These are phyloP conservation scores for Pouteria glomerata DNA, from an alignment of 148 eudicot species.

Conservation along the genomic window DNA sequence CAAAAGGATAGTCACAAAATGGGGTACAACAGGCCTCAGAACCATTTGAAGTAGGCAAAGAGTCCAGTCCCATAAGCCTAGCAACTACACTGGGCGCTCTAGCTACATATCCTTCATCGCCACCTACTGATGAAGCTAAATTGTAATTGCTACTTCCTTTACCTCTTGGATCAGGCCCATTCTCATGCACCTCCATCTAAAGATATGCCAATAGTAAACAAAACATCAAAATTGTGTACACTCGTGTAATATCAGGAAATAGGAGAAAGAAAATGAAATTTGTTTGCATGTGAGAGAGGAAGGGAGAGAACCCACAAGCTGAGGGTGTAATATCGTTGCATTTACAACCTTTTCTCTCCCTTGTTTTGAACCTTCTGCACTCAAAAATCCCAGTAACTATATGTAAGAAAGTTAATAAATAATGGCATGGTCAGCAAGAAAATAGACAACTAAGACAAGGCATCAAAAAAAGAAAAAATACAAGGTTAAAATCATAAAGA, in stretches of 20 bases:
- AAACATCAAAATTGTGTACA: neutral
- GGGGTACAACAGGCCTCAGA: slow-evolving; percentile 48
- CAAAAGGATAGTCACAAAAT: slow-evolving; percentile 43
- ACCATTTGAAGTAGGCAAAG: slow-evolving; percentile 59
- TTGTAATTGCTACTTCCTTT: slow-evolving; percentile 38
- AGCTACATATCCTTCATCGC: slow-evolving; percentile 53
- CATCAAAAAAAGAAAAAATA: neutral
- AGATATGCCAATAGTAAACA: slow-evolving; percentile 16
- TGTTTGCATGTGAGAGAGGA: too few relatives aligned
- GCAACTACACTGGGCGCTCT: slow-evolving; percentile 95
- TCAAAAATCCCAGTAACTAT: slow-evolving; percentile 3
- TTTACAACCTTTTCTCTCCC: slow-evolving; percentile 47
- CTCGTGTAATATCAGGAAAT: neutral
- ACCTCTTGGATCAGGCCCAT: slow-evolving; percentile 33
- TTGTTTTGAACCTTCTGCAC: slow-evolving; percentile 51
- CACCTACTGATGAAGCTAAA: slow-evolving; percentile 37
- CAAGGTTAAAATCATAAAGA: neutral
- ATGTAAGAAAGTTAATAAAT: neutral
- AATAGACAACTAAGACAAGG: neutral
- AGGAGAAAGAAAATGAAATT: too few relatives aligned
- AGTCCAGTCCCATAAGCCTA: slow-evolving; percentile 95
- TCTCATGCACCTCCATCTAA: slow-evolving; percentile 44
- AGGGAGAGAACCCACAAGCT: slow-evolving; percentile 42
- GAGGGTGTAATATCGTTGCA: slow-evolving; percentile 36
- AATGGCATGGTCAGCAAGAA: neutral